A percentile compares a stretch with the other conserved stretches of the same genome.
Evolutionary conservation across 768 basidiomycete species (phyloP).

Genomic region (Hypholoma sublateritium): DNA sequence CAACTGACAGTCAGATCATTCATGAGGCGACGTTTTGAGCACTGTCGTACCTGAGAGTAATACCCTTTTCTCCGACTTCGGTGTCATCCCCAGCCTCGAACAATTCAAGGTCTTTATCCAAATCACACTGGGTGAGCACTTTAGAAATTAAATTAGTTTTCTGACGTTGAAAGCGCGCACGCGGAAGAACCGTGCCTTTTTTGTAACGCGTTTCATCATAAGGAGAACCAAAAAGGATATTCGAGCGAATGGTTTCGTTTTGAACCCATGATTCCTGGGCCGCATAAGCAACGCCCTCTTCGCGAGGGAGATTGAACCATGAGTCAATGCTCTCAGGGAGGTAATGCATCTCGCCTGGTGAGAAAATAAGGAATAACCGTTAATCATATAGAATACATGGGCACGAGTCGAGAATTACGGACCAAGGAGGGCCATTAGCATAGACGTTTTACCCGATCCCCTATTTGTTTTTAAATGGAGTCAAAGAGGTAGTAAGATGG

Average conservation of each 20-base stretch:
- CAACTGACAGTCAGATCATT: background rate
- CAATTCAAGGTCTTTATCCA: background rate
- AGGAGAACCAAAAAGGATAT: slow-evolving; percentile 4
- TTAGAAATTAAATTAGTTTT: background rate
- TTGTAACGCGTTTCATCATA: slow-evolving; percentile 5
- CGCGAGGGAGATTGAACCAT: slow-evolving; percentile 6
- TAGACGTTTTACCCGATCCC: slow-evolving; percentile 57
- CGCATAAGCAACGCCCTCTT: slow-evolving; percentile 3
- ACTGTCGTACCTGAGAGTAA: background rate
- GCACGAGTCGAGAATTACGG: background rate
- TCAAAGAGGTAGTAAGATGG: background rate
- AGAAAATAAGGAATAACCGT: too few species aligned
- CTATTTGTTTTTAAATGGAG: background rate
- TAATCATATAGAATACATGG: background rate
- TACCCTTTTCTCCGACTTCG: slow-evolving; percentile 4
- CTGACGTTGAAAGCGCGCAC: background rate
- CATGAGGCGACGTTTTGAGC: background rate
- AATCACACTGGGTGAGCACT: slow-evolving; percentile 1
- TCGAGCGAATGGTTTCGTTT: slow-evolving; percentile 1
- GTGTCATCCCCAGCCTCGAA: slow-evolving; percentile 3
- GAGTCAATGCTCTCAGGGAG: background rate
- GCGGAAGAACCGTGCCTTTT: background rate
- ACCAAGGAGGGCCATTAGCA: slow-evolving; percentile 58
- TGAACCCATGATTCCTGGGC: slow-evolving; percentile 8
- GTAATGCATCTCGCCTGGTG: slow-evolving; percentile 4